Base-by-base conservation (phyloP, 352 stramenopile genomes). In the Phytophthora chlamydospora region DNA sequence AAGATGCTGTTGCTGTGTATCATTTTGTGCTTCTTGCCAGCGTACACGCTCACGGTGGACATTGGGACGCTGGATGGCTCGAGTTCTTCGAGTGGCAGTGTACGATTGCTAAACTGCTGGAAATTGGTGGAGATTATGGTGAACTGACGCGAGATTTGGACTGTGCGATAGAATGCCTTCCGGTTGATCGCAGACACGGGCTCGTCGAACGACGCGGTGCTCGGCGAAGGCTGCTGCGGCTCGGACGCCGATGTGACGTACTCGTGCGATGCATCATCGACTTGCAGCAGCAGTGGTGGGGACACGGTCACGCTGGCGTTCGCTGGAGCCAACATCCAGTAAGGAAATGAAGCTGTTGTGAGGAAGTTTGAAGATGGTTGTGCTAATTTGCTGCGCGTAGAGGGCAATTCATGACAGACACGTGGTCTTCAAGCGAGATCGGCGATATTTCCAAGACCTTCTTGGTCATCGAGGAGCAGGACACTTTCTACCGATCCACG, bases 141-240 rank as follows among this genome's bases (percentile, higher is more conserved):
- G 34, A 44, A 14, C 24, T 55, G 13, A 31, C 2, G 5, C 19
- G 27, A 29, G 11, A 33, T 61, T 24, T 6, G 36, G 19, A 41
- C 13, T 19, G 5, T 19, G 14, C 44, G 33, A 31, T 29, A 91
- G 83, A 89, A 89, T n/a, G 74, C 72, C 4, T 95, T 91, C 48
- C 75, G 76, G 39, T 49, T 95, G 12, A 89, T 95, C 36, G 78
- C 83, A 42, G 86, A 95, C 68, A 95, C 86, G 0, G 86, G 86
- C 2, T 95, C 86, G n/a, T 90, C 84, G 9, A 95, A 93, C 41
- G 78, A 88, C 33, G 86, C 86, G 1, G 73, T 93, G 29, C 71
- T 93, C 5, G 79, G 83, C 14, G 19, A 67, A 8, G 68, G 68
- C 34, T 95, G 86, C 68, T 95, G 86, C 36, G 80, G 69, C 0